Evolutionary conservation across 179 eudicot species (phyloP).

Genomic region (Sideroxylon spinosum): DNA sequence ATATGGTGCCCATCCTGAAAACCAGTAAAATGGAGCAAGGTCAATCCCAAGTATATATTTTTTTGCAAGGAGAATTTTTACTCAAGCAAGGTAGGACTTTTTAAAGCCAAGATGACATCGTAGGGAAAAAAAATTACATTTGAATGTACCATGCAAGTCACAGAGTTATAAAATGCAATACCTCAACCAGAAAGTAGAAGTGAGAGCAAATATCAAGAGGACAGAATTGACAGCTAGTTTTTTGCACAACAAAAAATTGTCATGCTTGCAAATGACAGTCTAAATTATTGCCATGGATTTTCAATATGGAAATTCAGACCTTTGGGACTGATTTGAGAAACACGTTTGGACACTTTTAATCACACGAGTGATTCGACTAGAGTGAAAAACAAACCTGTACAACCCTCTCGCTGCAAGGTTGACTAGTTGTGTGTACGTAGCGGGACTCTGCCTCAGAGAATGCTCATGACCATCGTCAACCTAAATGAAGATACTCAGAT

Average conservation of each 20-base stretch:
- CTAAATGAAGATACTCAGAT: slow-evolving; percentile 34
- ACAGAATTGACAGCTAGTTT: background rate
- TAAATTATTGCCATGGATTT: background rate
- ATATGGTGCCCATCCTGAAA: slow-evolving; percentile 80
- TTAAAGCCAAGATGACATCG: slow-evolving; percentile 5
- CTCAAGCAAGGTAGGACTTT: background rate
- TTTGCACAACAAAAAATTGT: background rate
- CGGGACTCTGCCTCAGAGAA: slow-evolving; percentile 63
- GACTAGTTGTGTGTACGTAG: slow-evolving; percentile 49
- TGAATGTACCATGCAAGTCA: background rate
- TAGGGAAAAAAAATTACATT: background rate
- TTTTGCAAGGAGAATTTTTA: background rate
- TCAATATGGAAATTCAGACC: background rate
- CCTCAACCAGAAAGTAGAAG: background rate
- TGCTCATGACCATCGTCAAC: slow-evolving; percentile 51
- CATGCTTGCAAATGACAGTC: background rate
- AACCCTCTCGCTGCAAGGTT: slow-evolving; percentile 71
- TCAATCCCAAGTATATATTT: slow-evolving; percentile 1
- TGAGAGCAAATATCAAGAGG: background rate
- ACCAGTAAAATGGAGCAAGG: slow-evolving; percentile 12
- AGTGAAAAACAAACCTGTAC: slow-evolving; percentile 56
- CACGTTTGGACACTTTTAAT: background rate
- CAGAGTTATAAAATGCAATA: background rate
- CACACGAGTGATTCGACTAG: slow-evolving; percentile 5
- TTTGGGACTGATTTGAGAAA: background rate